Percentiles rank a stretch among this genome's conserved stretches.
Conservation (phyloP, 176 grass and related monocot species). For the Otatea glauca region DNA sequence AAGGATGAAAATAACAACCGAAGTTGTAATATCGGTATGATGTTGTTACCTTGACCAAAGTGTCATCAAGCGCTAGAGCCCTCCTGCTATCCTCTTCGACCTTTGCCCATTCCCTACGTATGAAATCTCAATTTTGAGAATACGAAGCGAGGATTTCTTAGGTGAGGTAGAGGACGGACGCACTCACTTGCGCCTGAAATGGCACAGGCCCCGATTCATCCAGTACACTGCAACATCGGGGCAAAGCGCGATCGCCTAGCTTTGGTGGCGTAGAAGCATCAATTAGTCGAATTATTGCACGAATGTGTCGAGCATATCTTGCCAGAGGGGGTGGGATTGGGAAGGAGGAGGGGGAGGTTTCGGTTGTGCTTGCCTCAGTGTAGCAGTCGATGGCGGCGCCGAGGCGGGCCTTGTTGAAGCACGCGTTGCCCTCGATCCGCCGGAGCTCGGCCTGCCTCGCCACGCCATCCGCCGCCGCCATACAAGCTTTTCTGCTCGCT, state of each 20-base stretch:
- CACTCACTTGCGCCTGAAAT: slow-evolving; percentile 65
- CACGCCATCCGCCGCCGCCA: slow-evolving; percentile 42
- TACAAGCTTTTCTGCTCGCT: neutral
- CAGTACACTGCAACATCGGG: slow-evolving; percentile 80
- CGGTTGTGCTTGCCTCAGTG: slow-evolving; percentile 64
- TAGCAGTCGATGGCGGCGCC: slow-evolving; percentile 94
- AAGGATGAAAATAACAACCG: neutral
- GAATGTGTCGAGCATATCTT: too few species aligned
- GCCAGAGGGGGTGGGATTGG: neutral
- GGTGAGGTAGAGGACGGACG: neutral
- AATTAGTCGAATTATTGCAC: too few species aligned
- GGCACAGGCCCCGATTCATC: slow-evolving; percentile 79
- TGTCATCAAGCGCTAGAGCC: slow-evolving; percentile 74
- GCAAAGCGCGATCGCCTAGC: slow-evolving; percentile 82
- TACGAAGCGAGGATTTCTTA: neutral
- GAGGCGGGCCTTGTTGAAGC: slow-evolving; percentile 76
- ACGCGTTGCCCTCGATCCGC: slow-evolving; percentile 73
- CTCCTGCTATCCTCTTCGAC: slow-evolving; percentile 90
- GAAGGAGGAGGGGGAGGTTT: neutral
- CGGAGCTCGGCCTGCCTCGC: slow-evolving; percentile 79
- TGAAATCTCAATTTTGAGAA: neutral
- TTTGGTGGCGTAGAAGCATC: neutral
- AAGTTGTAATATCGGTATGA: neutral
- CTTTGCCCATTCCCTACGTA: slow-evolving; percentile 69
- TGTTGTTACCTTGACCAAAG: slow-evolving; percentile 61